phyloP scores from a whole-genome alignment of 1,284 basidiomycete species.

The Naganishia cerealis region DNA sequence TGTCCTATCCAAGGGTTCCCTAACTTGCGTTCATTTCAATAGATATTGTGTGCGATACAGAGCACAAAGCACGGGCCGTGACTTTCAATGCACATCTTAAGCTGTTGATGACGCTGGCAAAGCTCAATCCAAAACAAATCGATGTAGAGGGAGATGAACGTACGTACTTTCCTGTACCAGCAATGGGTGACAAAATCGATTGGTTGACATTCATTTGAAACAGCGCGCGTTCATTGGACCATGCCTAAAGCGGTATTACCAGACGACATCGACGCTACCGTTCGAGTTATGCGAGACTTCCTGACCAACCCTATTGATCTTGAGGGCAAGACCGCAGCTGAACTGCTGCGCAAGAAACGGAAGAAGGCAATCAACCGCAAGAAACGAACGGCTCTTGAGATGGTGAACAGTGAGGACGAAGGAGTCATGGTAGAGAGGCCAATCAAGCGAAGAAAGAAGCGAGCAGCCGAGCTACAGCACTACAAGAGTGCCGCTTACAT shows the following conservation, averaged over 20 bases:
- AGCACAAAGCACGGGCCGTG: constrained; percentile 72
- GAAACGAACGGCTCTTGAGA: constrained; percentile 43
- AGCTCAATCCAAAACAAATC: constrained; percentile 15
- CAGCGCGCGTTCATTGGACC: constrained; percentile 60
- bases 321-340: constrained; percentile 63
- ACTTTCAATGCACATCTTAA: constrained; percentile 75
- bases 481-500: constrained; percentile 90
- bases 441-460: constrained; percentile 41
- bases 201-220: background rate
- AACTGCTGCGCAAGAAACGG: constrained; percentile 66
- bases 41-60: constrained; percentile 54
- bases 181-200: constrained; percentile 29
- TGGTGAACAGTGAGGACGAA: constrained; percentile 50
- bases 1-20: background rate
- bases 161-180: constrained; percentile 1
- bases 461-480: constrained; percentile 66
- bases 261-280: constrained; percentile 63
- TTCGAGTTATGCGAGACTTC: constrained; percentile 73
- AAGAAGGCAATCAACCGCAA: constrained; percentile 57
- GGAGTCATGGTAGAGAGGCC: constrained; percentile 24
- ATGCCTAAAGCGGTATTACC: constrained; percentile 69
- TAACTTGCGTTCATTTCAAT: background rate
- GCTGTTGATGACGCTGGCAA: constrained; percentile 64
- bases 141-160: constrained; percentile 20
- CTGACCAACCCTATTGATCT: constrained; percentile 72